Percentiles rank a stretch among this genome's conserved stretches.
phyloP scores from a whole-genome alignment of 164 flowering plant genomes.

The Santalum album region DNA sequence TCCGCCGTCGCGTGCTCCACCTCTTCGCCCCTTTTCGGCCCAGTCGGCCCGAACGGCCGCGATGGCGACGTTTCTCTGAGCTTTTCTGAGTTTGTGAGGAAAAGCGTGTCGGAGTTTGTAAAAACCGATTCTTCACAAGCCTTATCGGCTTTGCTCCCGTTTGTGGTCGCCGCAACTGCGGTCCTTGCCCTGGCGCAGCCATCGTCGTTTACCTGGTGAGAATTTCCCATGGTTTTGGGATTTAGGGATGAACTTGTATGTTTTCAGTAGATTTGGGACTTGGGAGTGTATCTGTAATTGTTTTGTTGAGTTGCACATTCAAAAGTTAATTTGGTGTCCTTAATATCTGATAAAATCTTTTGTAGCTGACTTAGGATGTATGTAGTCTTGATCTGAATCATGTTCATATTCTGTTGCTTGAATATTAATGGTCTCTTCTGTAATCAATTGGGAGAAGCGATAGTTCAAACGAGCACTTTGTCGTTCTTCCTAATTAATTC shows the following conservation, averaged over 20 bases:
- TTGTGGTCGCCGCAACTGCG: conserved; percentile 80
- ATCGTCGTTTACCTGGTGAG: conserved; percentile 70
- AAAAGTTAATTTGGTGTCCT: no score
- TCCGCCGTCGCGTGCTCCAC: conserved; percentile 41
- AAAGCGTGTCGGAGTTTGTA: conserved; percentile 8
- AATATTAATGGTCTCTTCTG: no score
- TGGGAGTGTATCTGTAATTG: no score
- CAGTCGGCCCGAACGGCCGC: conserved; percentile 54
- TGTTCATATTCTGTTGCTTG: no score
- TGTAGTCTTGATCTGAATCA: no score
- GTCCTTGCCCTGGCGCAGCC: conserved; percentile 72
- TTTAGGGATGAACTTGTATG: no score
- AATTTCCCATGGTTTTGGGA: background rate
- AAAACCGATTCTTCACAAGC: conserved; percentile 50
- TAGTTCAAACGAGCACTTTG: background rate
- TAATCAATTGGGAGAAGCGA: no score
- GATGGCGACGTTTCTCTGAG: conserved; percentile 49
- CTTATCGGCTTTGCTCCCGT: conserved; percentile 78
- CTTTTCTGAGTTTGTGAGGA: conserved; percentile 34
- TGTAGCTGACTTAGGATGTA: no score
- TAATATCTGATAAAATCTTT: no score
- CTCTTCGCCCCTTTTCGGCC: conserved; percentile 36
- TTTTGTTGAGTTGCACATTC: no score
- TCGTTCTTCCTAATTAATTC: background rate
- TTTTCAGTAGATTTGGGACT: no score